phyloP scores from a whole-genome alignment of 2,329 filamentous ascomycete genomes.

The Colletotrichum liriopes region DNA sequence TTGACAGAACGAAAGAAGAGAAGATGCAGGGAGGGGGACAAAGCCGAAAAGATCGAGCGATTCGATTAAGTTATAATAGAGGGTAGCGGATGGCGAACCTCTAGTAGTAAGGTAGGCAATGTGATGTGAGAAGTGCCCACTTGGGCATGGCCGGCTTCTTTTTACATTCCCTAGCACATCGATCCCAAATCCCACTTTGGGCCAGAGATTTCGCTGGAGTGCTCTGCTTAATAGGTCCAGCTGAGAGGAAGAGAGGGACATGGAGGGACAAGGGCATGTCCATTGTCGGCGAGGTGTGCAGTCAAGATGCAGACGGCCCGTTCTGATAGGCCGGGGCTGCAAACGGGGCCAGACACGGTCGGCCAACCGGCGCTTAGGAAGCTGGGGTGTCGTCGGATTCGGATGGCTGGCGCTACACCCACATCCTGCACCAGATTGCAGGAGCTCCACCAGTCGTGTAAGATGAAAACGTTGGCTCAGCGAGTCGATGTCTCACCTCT shows the following conservation, averaged over 20 bases:
- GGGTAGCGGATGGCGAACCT: slow-evolving; percentile 18
- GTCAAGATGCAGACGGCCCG: slow-evolving; percentile 48
- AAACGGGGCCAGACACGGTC: slow-evolving; percentile 48
- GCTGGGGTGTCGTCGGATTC: slow-evolving; percentile 57
- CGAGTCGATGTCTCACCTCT: slow-evolving; percentile 64
- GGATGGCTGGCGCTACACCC: slow-evolving; percentile 62
- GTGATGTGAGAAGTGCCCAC: slow-evolving; percentile 13
- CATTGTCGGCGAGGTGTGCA: slow-evolving; percentile 51
- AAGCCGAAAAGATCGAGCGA: slow-evolving; percentile 35
- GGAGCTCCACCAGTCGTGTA: slow-evolving; percentile 58
- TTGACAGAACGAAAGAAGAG: slow-evolving; percentile 24
- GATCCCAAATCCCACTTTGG: slow-evolving; percentile 30
- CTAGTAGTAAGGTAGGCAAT: neutral
- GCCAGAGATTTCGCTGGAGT: slow-evolving; percentile 27
- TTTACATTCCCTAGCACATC: slow-evolving; percentile 11
- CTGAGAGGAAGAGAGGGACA: slow-evolving; percentile 30
- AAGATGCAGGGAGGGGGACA: slow-evolving; percentile 25
- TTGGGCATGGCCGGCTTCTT: slow-evolving; percentile 36
- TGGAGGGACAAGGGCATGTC: slow-evolving; percentile 40
- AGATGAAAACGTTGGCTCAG: slow-evolving; percentile 58
- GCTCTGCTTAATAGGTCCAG: slow-evolving; percentile 40
- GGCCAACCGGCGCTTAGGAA: slow-evolving; percentile 66
- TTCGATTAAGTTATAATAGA: slow-evolving; percentile 41
- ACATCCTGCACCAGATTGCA: slow-evolving; percentile 57
- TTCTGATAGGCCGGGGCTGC: slow-evolving; percentile 61